Evolutionary conservation across 495 filamentous ascomycete genomes (phyloP).

Genomic region (Ascobolus immersus): DNA sequence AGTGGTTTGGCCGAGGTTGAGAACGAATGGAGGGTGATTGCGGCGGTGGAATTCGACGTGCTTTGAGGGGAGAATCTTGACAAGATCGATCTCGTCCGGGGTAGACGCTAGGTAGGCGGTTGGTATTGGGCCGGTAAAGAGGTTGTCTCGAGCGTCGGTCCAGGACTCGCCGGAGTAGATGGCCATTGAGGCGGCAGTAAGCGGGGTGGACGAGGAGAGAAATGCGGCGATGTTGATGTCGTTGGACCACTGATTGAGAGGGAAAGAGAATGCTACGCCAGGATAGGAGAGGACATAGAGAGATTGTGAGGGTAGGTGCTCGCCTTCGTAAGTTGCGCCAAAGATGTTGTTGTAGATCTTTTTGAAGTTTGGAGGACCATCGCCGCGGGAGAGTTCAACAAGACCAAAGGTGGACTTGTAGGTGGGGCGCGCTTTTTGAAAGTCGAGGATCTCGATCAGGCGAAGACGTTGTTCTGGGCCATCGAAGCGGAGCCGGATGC

Average conservation of each 20-base stretch:
- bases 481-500: conserved; percentile 74
- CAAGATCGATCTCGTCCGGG: conserved; percentile 54
- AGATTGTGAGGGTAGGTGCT: conserved; percentile 45
- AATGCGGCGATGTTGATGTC: conserved; percentile 66
- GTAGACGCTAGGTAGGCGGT: conserved; percentile 17
- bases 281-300: conserved; percentile 78
- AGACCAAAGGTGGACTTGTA: conserved; percentile 70
- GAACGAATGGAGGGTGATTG: conserved; percentile 31
- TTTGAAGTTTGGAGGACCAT: conserved; percentile 45
- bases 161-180: conserved; percentile 75
- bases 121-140: conserved; percentile 50
- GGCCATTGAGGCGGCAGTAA: conserved; percentile 55
- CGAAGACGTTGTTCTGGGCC: conserved; percentile 77
- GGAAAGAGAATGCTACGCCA: conserved; percentile 76
- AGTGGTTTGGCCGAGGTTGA: conserved; percentile 55
- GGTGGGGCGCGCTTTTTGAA: conserved; percentile 54
- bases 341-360: conserved; percentile 80
- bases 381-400: conserved; percentile 52
- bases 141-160: conserved; percentile 45
- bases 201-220: conserved; percentile 50
- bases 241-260: conserved; percentile 54
- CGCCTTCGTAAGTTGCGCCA: conserved; percentile 74
- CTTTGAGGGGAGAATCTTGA: conserved; percentile 41
- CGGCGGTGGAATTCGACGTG: conserved; percentile 48
- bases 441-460: conserved; percentile 73